Evolutionary conservation across 345 rosid species (phyloP), one percentile per base, ranked within the genome.

Genomic region (Garcia nutans): DNA sequence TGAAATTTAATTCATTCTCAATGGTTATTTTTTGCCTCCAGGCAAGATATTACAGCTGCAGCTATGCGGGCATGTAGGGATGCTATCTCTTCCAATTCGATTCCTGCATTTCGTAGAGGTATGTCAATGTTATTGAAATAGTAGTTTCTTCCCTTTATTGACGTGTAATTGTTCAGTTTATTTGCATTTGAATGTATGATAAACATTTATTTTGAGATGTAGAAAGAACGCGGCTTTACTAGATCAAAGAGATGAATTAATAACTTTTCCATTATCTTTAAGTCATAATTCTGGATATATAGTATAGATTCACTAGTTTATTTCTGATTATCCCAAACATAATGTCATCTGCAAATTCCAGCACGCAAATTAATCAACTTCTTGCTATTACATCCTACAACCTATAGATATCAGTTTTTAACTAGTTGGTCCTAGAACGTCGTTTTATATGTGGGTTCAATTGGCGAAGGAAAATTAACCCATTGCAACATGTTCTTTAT

Each of bases 41-140:
- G 97, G 77, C 97, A 92, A 84, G 91, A 94, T 68, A 76, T 91
- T 61, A 91, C 94, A 41, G 87, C 92, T 66, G 97, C 97, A 26
- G 97, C 98, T 10, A 90, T 86, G 93, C 77, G 88, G 77, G 98
- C 97, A 56, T 94, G 97, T 74, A 83, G 89, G 85, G 93, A 94
- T 79, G 96, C 97, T n/a, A 92, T 91, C 49, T 87, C 97, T 72
- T 92, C 99, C 20, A 92, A 92, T 82, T 95, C 97, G 9, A 92
- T 95, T 74, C 97, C 97, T 68, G 98, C 97, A 2, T 94, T 94
- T 78, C 89, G 94, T 49, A 88, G 94, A 87, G 96, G 97, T 86
- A 70, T 68, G 8, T 20, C 37, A 4, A 12, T 42, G 41, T 22
- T 8, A 17, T 37, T 10, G 11, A 55, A 44, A n/a, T 72, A 23